Evolutionary conservation across 2,329 filamentous ascomycete genomes (phyloP), one percentile per base, ranked within the genome.

Genomic region (Diaporthe australafricana): DNA sequence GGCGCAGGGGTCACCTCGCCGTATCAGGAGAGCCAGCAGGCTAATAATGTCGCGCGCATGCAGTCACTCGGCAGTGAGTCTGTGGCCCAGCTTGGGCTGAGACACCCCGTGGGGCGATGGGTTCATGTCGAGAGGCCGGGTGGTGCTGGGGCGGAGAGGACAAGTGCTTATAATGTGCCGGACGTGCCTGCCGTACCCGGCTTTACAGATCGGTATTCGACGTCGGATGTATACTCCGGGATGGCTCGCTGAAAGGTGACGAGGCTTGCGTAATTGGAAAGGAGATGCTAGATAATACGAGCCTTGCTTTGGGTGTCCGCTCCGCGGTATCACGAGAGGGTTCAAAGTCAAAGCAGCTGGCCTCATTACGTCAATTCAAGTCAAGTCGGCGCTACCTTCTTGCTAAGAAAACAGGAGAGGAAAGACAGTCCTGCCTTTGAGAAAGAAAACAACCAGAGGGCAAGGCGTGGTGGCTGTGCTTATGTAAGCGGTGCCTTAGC

Each of bases 61-160:
- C 45, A 65, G 60, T 65, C 60, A 25, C 45, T 65, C 20, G 60
- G 60, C 60, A 65, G 45, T 65, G 60, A 65, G 45, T 65, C 45
- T 3, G 60, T 50, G 5, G 60, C 60, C n/a, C 45, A 50, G n/a
- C 60, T 65, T 30, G 60, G 60, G 16, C 32, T 65, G n/a, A 65
- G 14, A 30, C 60, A 65, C 42, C 60, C 60, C 14, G 60, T 65
- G 30, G 60, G 60, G 14, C 60, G 60, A 2, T 50, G 60, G 60
- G 60, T 65, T 27, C 60, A 65, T 9, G 25, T 65, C 8, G 30
- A 65, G 60, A 65, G 60, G 14, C 45, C 60, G 32, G 32, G 32
- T 4, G 60, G 60, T 16, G n/a, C 60, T 3, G 30, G 2, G 12
- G 42, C 30, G 9, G 8, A 22, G 5, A 65, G 60, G 30, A 50